Evolutionary conservation across 1,139 yeast genomes (phyloP).

Genomic region (Taphrina wiesneri): DNA sequence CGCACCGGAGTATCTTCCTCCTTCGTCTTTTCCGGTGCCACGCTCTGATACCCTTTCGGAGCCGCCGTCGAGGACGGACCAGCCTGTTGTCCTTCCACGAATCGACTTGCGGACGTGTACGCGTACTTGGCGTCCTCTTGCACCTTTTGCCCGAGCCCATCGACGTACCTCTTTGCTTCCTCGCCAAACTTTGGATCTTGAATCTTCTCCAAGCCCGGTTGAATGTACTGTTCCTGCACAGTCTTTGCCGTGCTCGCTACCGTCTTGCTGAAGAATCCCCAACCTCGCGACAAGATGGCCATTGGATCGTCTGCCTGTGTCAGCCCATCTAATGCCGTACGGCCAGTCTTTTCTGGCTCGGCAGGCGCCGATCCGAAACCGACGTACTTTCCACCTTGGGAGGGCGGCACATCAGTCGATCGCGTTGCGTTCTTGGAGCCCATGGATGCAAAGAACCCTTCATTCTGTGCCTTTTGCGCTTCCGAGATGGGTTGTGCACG

Average conservation of each 20-base stretch:
- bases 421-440: constrained; percentile 72
- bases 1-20: background rate
- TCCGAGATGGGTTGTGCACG: constrained; percentile 17
- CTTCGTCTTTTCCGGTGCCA: background rate
- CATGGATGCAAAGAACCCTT: constrained; percentile 74
- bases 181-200: constrained; percentile 63
- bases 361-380: constrained; percentile 82
- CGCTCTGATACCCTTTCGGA: background rate
- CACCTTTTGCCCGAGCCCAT: constrained; percentile 19
- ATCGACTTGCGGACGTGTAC: constrained; percentile 19
- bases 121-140: constrained; percentile 34
- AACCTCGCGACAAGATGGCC: constrained; percentile 85
- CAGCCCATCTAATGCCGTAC: constrained; percentile 41
- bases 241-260: constrained; percentile 81
- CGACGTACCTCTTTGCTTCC: constrained; percentile 23
- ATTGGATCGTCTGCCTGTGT: constrained; percentile 74
- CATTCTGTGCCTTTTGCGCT: constrained; percentile 60
- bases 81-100: constrained; percentile 6
- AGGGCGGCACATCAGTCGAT: constrained; percentile 81
- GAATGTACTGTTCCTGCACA: constrained; percentile 82
- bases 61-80: background rate
- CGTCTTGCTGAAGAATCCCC: constrained; percentile 86
- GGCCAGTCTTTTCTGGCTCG: constrained; percentile 23
- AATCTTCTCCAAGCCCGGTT: constrained; percentile 80
- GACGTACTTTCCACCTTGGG: constrained; percentile 88